A percentile compares a stretch with the other conserved stretches of the same genome.
These are phyloP conservation scores for Atkinsonella hypoxylon DNA, from an alignment of 2,329 filamentous ascomycete genomes.

Conservation along the genomic window DNA sequence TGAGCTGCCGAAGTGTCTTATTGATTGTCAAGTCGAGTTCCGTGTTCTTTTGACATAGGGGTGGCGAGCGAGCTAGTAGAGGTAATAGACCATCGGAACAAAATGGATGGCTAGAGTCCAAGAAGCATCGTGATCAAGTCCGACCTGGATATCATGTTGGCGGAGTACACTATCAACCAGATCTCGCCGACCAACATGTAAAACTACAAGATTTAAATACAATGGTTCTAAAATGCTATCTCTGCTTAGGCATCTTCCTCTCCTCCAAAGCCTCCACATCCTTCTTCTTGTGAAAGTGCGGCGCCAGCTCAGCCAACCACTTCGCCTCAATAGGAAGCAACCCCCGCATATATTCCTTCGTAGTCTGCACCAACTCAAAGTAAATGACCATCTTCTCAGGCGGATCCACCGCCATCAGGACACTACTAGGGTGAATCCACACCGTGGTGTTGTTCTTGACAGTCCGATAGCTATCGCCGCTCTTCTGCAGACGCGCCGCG, in stretches of 20 bases:
- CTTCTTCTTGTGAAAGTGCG: constrained; percentile 89
- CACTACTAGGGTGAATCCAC: constrained; percentile 81
- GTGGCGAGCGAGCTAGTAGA: too few species aligned
- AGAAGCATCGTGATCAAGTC: too few species aligned
- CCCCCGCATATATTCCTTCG: constrained; percentile 86
- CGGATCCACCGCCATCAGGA: constrained; percentile 67
- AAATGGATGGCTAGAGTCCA: too few species aligned
- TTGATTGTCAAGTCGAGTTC: too few species aligned
- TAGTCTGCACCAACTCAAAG: constrained; percentile 69
- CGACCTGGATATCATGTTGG: too few species aligned
- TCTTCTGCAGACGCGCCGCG: constrained; percentile 69
- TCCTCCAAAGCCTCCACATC: constrained; percentile 76
- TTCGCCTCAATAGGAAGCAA: constrained; percentile 73
- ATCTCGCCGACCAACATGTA: too few species aligned
- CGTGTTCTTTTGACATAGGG: too few species aligned
- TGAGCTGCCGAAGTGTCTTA: too few species aligned
- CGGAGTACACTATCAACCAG: too few species aligned
- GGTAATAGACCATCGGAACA: too few species aligned
- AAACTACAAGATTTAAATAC: too few species aligned
- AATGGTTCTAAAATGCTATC: constrained; percentile 8
- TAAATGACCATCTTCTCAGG: constrained; percentile 75
- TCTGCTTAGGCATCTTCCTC: constrained; percentile 42
- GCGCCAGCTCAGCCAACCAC: constrained; percentile 83
- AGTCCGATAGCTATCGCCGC: constrained; percentile 80
- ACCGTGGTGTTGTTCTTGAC: constrained; percentile 84